Evolutionary conservation across 148 eudicot species (phyloP), one percentile per base, ranked within the genome.

Genomic region (Oxyria digyna): DNA sequence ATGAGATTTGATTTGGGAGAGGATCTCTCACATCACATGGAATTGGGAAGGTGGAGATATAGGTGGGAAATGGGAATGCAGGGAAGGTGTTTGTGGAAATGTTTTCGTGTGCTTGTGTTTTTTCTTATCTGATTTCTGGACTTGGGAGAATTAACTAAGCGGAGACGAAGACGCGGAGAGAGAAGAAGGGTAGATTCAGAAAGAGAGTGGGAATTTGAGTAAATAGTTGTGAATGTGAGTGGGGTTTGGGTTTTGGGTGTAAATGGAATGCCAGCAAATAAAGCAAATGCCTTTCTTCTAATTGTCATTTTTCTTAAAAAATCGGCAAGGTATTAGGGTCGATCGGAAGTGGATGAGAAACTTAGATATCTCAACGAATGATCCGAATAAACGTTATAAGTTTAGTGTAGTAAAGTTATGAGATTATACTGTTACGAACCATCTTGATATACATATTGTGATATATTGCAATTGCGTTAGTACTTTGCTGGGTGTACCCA

Each of bases 1-100:
- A 93, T 92, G 42, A 21, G 20, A 6, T 27, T 71, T 64, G 33
- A 31, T 49, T 21, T 59, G 17, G n/a, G 65, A 31, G 20, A 59
- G 20, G 20, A 31, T 10, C 35, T 12, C 33, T 45, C 64, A 72
- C 71, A 66, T 73, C 78, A 49, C 20, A 69, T 17, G 71, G 62
- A n/a, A 32, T n/a, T 12, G 38, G 8, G 50, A 54, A 7, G 59
- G 17, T 46, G 24, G 62, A 11, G 12, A 46, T 10, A 46, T 15
- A 8, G 38, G 37, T 68, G 4, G 38, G 29, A 35, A 18, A 21
- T n/a, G 23, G 8, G 55, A 49, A 18, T 20, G 55, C 18, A 49
- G 4, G 24, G 23, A 49, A 21, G 9, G 55, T 7, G 11, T 49
- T 13, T 26, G 62, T 26, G 17, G 2, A 23, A 10, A 26, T 26